A percentile compares a stretch with the other conserved stretches of the same genome.
phyloP scores from a whole-genome alignment of 2,329 filamentous ascomycete species.

The Chaetomium sp. region DNA sequence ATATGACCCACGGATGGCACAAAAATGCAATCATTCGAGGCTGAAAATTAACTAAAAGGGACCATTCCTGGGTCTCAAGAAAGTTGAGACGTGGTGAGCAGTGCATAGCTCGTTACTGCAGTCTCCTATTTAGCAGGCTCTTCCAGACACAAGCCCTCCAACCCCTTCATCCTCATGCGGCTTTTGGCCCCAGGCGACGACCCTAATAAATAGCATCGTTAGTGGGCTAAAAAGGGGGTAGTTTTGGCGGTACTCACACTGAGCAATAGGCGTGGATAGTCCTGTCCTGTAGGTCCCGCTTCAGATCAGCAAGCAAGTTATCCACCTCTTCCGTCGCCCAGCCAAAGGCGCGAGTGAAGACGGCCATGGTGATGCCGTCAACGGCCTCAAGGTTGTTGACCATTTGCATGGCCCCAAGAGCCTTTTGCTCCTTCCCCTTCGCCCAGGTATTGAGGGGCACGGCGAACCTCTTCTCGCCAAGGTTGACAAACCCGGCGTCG shows the following conservation, averaged over 20 bases:
- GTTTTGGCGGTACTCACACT: not conserved
- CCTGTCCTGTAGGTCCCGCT: conserved; percentile 2
- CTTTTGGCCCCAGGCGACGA: conserved; percentile 9
- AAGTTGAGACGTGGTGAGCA: no score
- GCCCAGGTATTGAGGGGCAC: conserved; percentile 29
- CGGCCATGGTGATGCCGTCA: conserved; percentile 26
- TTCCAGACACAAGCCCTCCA: not conserved
- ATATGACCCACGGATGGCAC: no score
- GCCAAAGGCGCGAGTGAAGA: conserved; percentile 24
- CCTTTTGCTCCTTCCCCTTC: conserved; percentile 24
- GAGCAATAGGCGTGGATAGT: conserved; percentile 11
- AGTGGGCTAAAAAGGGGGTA: not conserved
- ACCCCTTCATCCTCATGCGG: not conserved
- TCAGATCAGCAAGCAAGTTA: conserved; percentile 14
- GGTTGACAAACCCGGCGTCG: conserved; percentile 28
- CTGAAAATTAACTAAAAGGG: no score
- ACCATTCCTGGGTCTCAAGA: no score
- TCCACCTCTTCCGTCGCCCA: conserved; percentile 25
- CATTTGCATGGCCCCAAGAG: conserved; percentile 27
- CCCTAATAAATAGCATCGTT: not conserved
- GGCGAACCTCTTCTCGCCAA: conserved; percentile 25
- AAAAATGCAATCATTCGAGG: no score
- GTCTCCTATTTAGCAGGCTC: not conserved
- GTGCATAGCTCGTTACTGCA: no score
- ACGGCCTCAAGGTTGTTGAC: conserved; percentile 26